A percentile compares a stretch with the other conserved stretches of the same genome.
Evolutionary conservation across 2,329 filamentous ascomycete species (phyloP).

Genomic region (Colletotrichum paranaense): DNA sequence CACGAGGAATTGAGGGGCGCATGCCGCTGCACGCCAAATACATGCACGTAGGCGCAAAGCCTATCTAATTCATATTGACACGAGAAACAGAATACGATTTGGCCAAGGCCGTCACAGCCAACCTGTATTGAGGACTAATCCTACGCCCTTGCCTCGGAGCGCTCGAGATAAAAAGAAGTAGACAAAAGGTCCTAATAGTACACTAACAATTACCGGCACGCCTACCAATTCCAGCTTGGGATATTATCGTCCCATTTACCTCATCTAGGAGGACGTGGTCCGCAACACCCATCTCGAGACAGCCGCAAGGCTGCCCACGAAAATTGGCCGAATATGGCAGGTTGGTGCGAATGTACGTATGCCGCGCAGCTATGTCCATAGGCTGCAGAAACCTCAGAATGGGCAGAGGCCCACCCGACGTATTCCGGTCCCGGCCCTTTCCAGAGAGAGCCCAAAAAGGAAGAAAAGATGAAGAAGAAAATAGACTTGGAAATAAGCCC

Average conservation of each 20-base stretch:
- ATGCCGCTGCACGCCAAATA: not conserved
- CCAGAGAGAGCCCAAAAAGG: conserved; percentile 32
- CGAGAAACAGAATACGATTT: not conserved
- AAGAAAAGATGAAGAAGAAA: conserved; percentile 17
- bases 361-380: conserved; percentile 35
- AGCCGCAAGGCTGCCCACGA: not conserved
- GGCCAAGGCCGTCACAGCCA: conserved; percentile 21
- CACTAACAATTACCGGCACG: conserved; percentile 36
- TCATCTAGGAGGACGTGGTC: conserved; percentile 2
- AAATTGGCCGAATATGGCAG: not conserved
- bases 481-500: conserved; percentile 26
- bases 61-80: not conserved
- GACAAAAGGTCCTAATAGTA: conserved; percentile 35
- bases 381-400: conserved; percentile 28
- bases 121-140: conserved; percentile 34
- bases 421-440: conserved; percentile 32
- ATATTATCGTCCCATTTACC: conserved; percentile 4
- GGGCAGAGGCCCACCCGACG: conserved; percentile 19
- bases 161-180: conserved; percentile 29
- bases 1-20: conserved; percentile 22
- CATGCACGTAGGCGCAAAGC: not conserved
- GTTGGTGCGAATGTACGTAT: conserved; percentile 36
- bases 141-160: conserved; percentile 27
- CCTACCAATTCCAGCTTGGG: conserved; percentile 12
- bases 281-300: not conserved